Evolutionary conservation across 2,329 filamentous ascomycete genomes (phyloP).

Genomic region (Rhynchosporium agropyri): DNA sequence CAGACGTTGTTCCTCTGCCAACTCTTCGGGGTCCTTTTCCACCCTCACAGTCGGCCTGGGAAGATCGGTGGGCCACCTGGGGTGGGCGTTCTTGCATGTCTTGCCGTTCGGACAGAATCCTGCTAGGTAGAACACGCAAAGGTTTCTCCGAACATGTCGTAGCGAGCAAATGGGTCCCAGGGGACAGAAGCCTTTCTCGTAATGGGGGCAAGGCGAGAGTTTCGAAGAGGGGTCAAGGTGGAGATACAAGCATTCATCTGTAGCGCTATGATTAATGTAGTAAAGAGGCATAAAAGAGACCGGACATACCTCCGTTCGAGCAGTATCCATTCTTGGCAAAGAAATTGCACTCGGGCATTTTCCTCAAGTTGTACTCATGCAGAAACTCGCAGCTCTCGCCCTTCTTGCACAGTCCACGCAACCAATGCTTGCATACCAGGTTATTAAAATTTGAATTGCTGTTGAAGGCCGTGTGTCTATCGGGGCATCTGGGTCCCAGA

Average conservation of each 20-base stretch:
- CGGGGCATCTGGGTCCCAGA: slow-evolving; percentile 78
- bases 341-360: slow-evolving; percentile 98
- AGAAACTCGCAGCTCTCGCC: slow-evolving; percentile 96
- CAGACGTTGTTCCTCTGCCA: slow-evolving; percentile 62
- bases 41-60: slow-evolving; percentile 75
- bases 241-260: slow-evolving; percentile 89
- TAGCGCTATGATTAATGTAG: slow-evolving; percentile 23
- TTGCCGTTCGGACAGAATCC: slow-evolving; percentile 91
- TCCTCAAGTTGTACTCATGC: slow-evolving; percentile 96
- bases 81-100: slow-evolving; percentile 78
- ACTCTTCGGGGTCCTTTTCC: slow-evolving; percentile 56
- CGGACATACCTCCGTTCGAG: slow-evolving; percentile 67
- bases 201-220: slow-evolving; percentile 82
- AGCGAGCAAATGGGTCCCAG: slow-evolving; percentile 85
- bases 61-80: slow-evolving; percentile 72
- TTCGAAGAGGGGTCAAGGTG: slow-evolving; percentile 84
- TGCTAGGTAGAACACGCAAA: slow-evolving; percentile 86
- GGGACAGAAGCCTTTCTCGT: slow-evolving; percentile 92
- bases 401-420: slow-evolving; percentile 96
- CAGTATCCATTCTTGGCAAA: slow-evolving; percentile 93
- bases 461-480: slow-evolving; percentile 66
- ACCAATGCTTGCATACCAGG: slow-evolving; percentile 98
- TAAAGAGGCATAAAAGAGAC: slow-evolving; percentile 9
- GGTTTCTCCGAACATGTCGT: slow-evolving; percentile 78
- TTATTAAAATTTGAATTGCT: slow-evolving; percentile 64